These are phyloP conservation scores for Stephania japonica DNA, from an alignment of 164 flowering plant species.

Conservation along the genomic window DNA sequence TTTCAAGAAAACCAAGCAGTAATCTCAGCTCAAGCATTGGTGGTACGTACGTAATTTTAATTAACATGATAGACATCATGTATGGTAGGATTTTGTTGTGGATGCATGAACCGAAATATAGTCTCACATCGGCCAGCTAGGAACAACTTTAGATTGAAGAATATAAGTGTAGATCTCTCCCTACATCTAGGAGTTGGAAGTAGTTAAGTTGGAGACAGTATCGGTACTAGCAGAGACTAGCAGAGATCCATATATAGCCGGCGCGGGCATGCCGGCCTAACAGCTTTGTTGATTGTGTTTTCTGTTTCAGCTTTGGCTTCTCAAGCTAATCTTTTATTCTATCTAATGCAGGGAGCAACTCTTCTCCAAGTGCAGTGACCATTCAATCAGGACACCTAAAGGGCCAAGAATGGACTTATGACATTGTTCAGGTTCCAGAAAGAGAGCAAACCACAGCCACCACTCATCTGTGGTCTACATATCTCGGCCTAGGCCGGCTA, in stretches of 20 bases:
- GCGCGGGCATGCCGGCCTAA: not conserved
- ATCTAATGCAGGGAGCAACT: not conserved
- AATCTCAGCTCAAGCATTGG: not conserved
- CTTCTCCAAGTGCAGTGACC: not conserved
- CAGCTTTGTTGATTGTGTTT: not conserved
- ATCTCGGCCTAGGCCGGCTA: not conserved
- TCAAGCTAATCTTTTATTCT: not conserved
- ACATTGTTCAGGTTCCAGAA: not conserved
- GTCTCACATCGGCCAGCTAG: no score
- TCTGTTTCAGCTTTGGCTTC: not conserved
- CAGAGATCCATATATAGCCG: no score
- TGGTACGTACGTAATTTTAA: not conserved
- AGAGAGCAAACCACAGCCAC: not conserved
- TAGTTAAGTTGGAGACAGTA: no score
- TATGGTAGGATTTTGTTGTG: not conserved
- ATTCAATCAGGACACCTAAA: not conserved
- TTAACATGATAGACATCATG: not conserved
- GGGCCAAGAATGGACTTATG: slow-evolving; percentile 2
- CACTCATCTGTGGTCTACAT: not conserved
- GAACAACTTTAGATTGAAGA: no score
- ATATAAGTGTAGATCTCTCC: no score
- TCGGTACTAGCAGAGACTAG: no score
- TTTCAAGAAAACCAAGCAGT: not conserved
- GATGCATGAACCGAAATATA: not conserved
- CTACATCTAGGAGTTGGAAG: no score